Evolutionary conservation across 805 yeast genomes (phyloP).

Genomic region (Candida sanyiensis): DNA sequence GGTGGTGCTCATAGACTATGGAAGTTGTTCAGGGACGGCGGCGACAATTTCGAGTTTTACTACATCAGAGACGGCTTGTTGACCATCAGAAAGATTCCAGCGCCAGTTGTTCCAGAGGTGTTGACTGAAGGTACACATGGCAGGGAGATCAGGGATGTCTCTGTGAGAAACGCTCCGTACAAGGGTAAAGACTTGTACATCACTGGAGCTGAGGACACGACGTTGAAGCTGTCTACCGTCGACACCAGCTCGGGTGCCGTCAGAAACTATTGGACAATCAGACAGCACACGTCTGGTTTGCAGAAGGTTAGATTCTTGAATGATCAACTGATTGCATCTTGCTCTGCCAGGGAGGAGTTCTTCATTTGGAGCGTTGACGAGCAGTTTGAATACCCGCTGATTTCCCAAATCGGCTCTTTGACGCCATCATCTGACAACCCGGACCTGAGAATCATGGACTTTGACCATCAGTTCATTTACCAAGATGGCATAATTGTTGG

Average conservation of each 20-base stretch:
- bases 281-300: constrained; percentile 85
- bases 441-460: constrained; percentile 88
- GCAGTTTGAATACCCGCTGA: constrained; percentile 35
- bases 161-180: constrained; percentile 37
- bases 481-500: constrained; percentile 31
- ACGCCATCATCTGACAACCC: constrained; percentile 57
- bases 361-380: constrained; percentile 64
- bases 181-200: constrained; percentile 39
- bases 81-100: constrained; percentile 31
- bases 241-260: constrained; percentile 36
- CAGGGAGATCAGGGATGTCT: constrained; percentile 76
- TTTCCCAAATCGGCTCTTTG: constrained; percentile 45
- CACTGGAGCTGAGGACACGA: constrained; percentile 88
- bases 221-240: constrained; percentile 50
- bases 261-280: constrained; percentile 50
- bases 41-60: constrained; percentile 40
- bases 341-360: constrained; percentile 87
- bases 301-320: constrained; percentile 66
- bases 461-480: constrained; percentile 44
- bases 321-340: constrained; percentile 41
- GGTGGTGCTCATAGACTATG: constrained; percentile 92
- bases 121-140: constrained; percentile 77
- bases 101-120: constrained; percentile 25
- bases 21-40: constrained; percentile 39
- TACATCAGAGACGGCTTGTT: constrained; percentile 55